A percentile compares a stretch with the other conserved stretches of the same genome.
phyloP scores from a whole-genome alignment of 2,329 filamentous ascomycete species.

The Corniculantispora saksenae region DNA sequence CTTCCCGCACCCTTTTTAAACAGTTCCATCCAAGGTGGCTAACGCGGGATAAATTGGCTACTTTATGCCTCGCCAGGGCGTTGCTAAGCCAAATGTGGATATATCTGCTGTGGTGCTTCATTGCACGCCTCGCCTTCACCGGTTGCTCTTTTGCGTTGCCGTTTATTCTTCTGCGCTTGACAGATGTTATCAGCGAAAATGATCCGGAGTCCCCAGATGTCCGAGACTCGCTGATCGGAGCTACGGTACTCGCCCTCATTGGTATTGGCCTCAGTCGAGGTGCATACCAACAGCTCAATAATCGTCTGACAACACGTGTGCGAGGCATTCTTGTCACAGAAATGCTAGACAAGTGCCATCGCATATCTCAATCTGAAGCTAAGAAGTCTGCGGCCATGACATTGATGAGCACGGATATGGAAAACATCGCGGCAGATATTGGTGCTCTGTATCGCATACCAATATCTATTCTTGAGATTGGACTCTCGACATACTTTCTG shows the following conservation, averaged over 20 bases:
- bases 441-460: not conserved
- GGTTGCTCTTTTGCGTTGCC: constrained; percentile 4
- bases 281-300: not conserved
- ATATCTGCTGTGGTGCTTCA: not conserved
- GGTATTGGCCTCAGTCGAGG: constrained; percentile 1
- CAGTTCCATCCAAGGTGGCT: constrained; percentile 1
- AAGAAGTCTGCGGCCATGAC: not conserved
- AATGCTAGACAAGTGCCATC: not conserved
- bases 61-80: not conserved
- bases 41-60: not conserved
- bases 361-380: not conserved
- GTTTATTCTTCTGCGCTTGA: constrained; percentile 3
- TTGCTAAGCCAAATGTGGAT: not conserved
- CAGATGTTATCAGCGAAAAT: not conserved
- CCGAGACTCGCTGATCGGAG: not conserved
- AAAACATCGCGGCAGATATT: not conserved
- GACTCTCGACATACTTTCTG: not conserved
- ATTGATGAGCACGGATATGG: constrained; percentile 1
- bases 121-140: constrained; percentile 3
- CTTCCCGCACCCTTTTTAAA: not conserved
- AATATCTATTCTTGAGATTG: not conserved
- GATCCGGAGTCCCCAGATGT: not conserved
- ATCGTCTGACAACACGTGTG: not conserved
- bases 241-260: not conserved
- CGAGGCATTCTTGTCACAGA: not conserved